These are phyloP conservation scores for Carex scoparia DNA, from an alignment of 176 grass and related monocot species.

Conservation along the genomic window DNA sequence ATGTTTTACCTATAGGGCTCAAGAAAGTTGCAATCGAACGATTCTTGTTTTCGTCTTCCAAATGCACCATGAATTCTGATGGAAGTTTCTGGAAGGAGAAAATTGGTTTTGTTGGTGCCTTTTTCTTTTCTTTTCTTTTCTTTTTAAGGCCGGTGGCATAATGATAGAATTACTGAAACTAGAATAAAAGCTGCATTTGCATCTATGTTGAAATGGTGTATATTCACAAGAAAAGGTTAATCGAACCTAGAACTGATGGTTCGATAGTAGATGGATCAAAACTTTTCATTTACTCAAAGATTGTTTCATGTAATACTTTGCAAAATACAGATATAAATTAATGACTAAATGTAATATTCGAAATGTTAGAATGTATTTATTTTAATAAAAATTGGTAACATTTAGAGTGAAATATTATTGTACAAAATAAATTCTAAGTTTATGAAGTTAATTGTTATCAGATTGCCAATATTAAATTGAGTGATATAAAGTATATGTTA, in stretches of 20 bases:
- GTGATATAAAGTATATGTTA: too few species aligned
- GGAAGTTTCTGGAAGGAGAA: conserved; percentile 17
- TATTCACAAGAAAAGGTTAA: neutral
- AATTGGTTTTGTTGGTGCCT: neutral
- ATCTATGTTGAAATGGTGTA: neutral
- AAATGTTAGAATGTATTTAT: too few species aligned
- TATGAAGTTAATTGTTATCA: too few species aligned
- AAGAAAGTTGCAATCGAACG: conserved; percentile 14
- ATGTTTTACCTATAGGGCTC: conserved; percentile 2
- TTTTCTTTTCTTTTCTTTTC: neutral
- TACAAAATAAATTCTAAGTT: too few species aligned
- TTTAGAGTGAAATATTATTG: too few species aligned
- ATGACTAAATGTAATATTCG: too few species aligned
- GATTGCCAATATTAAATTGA: too few species aligned
- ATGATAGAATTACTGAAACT: neutral
- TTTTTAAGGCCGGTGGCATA: neutral
- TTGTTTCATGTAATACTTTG: too few species aligned
- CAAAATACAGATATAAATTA: too few species aligned
- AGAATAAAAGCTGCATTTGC: neutral
- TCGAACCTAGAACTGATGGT: neutral
- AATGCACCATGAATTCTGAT: neutral
- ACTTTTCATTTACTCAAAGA: neutral
- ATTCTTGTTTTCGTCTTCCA: neutral
- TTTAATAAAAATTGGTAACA: too few species aligned
- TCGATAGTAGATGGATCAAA: neutral